Conservation (phyloP, 225 moss, liverwort and hornwort species). For the Polytrichum commune region DNA sequence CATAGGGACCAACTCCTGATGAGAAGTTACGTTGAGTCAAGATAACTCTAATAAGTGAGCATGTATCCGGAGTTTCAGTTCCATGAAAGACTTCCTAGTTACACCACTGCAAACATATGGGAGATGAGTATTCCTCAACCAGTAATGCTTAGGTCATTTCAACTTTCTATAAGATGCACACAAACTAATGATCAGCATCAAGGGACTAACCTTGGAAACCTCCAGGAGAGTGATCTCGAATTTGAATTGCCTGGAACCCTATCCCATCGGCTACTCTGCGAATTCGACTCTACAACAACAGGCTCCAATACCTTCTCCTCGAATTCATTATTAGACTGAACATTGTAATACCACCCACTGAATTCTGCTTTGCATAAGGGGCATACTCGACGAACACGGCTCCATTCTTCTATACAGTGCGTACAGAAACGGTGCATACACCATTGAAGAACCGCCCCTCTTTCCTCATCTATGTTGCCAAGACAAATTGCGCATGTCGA, state of each 20-base stretch:
- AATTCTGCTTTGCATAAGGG: conserved; percentile 56
- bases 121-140: too few relatives aligned
- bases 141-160: too few relatives aligned
- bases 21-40: too few relatives aligned
- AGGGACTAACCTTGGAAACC: conserved; percentile 28
- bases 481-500: conserved; percentile 45
- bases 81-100: too few relatives aligned
- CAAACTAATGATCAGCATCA: background rate
- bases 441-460: conserved; percentile 40
- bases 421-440: conserved; percentile 59
- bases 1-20: too few relatives aligned
- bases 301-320: conserved; percentile 32
- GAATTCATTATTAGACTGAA: conserved; percentile 28
- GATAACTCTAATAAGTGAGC: too few relatives aligned
- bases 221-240: conserved; percentile 19
- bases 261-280: conserved; percentile 3
- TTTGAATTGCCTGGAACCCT: conserved; percentile 13
- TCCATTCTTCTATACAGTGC: conserved; percentile 59
- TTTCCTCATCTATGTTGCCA: conserved; percentile 24
- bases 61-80: too few relatives aligned
- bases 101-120: too few relatives aligned
- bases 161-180: too few relatives aligned
- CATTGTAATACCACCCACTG: conserved; percentile 43
- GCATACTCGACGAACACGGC: conserved; percentile 47
- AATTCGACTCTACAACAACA: conserved; percentile 4